Base-by-base conservation (phyloP, 306 rosid species). In the Canavalia ensiformis region DNA sequence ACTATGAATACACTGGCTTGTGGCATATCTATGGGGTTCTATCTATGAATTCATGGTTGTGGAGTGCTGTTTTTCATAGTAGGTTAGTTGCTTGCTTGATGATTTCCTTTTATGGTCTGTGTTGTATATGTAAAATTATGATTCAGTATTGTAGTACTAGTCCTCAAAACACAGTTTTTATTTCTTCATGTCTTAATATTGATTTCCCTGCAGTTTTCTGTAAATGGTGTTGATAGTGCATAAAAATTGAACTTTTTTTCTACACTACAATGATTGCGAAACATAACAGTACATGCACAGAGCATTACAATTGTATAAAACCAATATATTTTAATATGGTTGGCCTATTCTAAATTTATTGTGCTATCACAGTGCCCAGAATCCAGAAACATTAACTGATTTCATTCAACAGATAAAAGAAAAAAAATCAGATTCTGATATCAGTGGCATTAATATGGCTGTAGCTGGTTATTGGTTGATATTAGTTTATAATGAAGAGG, bases 1-100 rank as follows among this genome's bases (percentile, higher is more conserved):
- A 88, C 80, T 95, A 95, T 51, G 97, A 91, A 83, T 95, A 81
- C 80, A 90, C 99, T 5, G 98, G 97, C 45, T 42, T 95, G 88
- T 95, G 99, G 93, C 99, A 95, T 82, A 90, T 93, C 73, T 91
- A 92, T 83, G 98, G 91, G 73, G 82, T 91, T 76, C 84, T 95
- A 33, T 85, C 98, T 7, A 91, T 95, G 99, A 95, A 93, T 85
- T 76, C 96, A 78, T 93, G 94, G 91, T 88, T 95, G 72, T 95
- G 99, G 99, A 91, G 93, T 83, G 93, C 94, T 71, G 96, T 90
- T 80, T 95, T 88, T 82, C 99, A 87, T 81, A 90, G 97, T 68
- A 89, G 99, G 99, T 93, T 86, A 90, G 95, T 66, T 65, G 56
- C 63, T 78, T 3, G 11, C 81, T 59, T 49, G 63, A 30, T 45